phyloP scores from a whole-genome alignment of 345 rosid genomes.

The Eucalyptus regnans region DNA sequence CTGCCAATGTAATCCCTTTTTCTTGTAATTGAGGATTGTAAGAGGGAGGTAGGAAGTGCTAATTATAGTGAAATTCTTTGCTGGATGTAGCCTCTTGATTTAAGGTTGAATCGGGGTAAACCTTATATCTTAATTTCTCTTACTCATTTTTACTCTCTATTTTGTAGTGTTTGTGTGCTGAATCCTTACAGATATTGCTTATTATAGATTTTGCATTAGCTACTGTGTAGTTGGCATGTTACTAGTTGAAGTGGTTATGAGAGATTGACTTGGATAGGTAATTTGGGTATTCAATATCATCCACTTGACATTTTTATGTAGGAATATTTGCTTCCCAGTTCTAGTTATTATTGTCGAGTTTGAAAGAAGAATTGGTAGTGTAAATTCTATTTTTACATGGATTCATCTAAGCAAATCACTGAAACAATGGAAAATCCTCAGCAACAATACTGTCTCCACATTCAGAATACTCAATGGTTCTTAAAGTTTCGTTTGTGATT shows the following conservation, averaged over 20 bases:
- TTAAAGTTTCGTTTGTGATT: neutral
- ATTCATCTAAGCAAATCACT: neutral
- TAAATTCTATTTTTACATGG: neutral
- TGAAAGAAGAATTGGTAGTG: neutral
- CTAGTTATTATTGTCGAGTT: neutral
- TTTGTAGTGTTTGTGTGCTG: neutral
- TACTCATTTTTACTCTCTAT: neutral
- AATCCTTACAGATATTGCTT: neutral
- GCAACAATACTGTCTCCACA: neutral
- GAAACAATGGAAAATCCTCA: neutral
- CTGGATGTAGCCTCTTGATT: neutral
- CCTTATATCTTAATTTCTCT: neutral
- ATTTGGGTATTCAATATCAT: neutral
- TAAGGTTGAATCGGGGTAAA: neutral
- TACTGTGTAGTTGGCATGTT: neutral
- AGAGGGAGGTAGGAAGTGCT: neutral
- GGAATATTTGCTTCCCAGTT: neutral
- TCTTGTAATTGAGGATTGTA: neutral
- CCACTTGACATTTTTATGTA: neutral
- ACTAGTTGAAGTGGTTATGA: neutral
- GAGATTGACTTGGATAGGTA: neutral
- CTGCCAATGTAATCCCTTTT: neutral
- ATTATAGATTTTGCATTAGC: neutral
- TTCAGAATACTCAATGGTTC: neutral
- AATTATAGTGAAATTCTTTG: neutral